Percentiles rank a stretch among this genome's conserved stretches.
Evolutionary conservation across 352 stramenopile genomes (phyloP).

Genomic region (Phytophthora palmivora): DNA sequence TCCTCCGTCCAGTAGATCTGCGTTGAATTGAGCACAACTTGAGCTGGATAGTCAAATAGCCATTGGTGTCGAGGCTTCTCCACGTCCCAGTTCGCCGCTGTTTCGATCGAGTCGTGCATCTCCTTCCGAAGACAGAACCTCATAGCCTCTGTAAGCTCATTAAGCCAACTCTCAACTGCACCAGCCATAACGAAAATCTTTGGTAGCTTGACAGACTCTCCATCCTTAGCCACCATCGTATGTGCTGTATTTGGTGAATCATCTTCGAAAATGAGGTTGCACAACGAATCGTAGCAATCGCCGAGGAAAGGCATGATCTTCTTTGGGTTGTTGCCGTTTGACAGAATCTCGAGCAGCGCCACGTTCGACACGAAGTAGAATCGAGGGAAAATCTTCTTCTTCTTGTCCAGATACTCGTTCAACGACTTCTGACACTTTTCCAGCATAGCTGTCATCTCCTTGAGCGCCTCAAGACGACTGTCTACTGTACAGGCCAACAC

Average conservation of each 20-base stretch:
- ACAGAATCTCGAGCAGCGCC: constrained; percentile 86
- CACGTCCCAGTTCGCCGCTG: constrained; percentile 93
- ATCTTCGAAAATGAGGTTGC: constrained; percentile 83
- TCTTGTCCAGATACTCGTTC: constrained; percentile 92
- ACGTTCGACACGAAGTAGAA: constrained; percentile 93
- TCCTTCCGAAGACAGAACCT: constrained; percentile 83
- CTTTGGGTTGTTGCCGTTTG: constrained; percentile 94
- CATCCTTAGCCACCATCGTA: constrained; percentile 89
- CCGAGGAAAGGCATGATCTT: constrained; percentile 98
- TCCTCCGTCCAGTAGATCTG: constrained; percentile 98
- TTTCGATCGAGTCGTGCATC: constrained; percentile 90
- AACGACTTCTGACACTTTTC: constrained; percentile 91
- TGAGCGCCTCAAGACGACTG: constrained; percentile 80
- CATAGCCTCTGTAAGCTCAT: constrained; percentile 89
- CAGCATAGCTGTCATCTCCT: constrained; percentile 90
- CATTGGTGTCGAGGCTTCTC: constrained; percentile 97
- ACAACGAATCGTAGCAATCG: constrained; percentile 98
- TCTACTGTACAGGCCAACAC: constrained; percentile 80
- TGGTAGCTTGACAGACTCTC: constrained; percentile 66
- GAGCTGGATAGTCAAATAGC: constrained; percentile 97
- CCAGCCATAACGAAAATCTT: constrained; percentile 87
- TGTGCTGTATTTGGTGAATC: constrained; percentile 80
- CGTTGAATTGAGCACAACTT: constrained; percentile 88
- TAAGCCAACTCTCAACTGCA: constrained; percentile 88
- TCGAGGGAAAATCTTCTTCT: constrained; percentile 92